Percentiles rank a stretch among this genome's conserved stretches.
Evolutionary conservation across 163 green algal species (phyloP).

Genomic region (Chlorella variabilis): DNA sequence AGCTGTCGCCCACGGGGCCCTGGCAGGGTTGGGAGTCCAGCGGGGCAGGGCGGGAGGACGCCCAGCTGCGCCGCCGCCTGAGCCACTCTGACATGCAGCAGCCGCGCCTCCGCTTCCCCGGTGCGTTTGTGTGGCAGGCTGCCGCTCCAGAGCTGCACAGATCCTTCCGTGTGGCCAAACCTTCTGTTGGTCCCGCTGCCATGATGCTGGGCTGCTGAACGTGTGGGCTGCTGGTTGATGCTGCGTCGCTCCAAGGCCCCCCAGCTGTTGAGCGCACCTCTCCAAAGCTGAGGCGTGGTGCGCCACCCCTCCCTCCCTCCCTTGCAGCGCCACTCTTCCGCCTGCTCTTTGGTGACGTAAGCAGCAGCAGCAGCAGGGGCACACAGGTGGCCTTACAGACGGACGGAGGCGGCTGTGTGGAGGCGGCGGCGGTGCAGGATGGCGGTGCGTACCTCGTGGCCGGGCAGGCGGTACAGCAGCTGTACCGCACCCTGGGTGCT

Average conservation of each 20-base stretch:
- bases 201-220: not conserved
- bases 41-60: not conserved
- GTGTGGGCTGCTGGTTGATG: no score
- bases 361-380: not conserved
- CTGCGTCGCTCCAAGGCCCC: no score
- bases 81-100: not conserved
- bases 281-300: no score
- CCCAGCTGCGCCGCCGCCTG: not conserved
- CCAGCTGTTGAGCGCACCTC: no score
- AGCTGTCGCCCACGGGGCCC: not conserved
- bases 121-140: not conserved
- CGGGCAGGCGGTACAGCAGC: slow-evolving; percentile 6
- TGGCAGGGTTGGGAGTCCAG: slow-evolving; percentile 19
- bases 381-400: not conserved
- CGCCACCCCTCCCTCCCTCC: no score
- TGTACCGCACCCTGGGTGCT: slow-evolving; percentile 3
- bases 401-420: no score
- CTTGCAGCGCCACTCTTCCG: slow-evolving; percentile 16
- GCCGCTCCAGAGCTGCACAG: no score
- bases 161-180: no score
- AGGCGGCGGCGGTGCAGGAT: not conserved
- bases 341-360: slow-evolving; percentile 23
- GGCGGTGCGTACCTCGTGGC: not conserved
- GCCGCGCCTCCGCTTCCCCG: slow-evolving; percentile 20
- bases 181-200: not conserved